Evolutionary conservation across 2,329 filamentous ascomycete genomes (phyloP).

Genomic region (Colletotrichum agaves): DNA sequence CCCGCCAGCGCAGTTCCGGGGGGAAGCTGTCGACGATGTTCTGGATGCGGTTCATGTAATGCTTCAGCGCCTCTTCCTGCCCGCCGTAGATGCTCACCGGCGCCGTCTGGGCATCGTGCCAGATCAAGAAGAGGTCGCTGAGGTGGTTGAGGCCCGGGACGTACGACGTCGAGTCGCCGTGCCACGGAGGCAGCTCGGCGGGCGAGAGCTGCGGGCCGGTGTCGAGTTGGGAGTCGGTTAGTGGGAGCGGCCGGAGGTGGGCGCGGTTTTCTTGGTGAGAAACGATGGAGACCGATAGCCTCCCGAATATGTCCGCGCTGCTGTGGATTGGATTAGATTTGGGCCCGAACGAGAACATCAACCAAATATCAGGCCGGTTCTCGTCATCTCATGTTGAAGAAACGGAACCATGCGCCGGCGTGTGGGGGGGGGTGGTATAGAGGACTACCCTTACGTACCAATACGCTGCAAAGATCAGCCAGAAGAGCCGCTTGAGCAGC

Average conservation of each 20-base stretch:
- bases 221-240: constrained; percentile 47
- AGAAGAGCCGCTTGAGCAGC: constrained; percentile 48
- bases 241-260: constrained; percentile 42
- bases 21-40: constrained; percentile 46
- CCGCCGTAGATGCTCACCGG: constrained; percentile 26
- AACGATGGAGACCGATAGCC: constrained; percentile 42
- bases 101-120: constrained; percentile 44
- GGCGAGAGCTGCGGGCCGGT: constrained; percentile 25
- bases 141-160: constrained; percentile 48
- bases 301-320: constrained; percentile 45
- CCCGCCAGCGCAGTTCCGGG: constrained; percentile 49
- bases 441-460: constrained; percentile 19
- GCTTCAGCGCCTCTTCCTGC: constrained; percentile 29
- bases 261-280: constrained; percentile 41
- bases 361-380: not conserved
- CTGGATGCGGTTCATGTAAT: constrained; percentile 41
- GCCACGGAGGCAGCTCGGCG: constrained; percentile 41
- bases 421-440: not conserved
- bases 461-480: constrained; percentile 45
- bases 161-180: constrained; percentile 47
- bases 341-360: not conserved
- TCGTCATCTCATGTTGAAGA: constrained; percentile 1
- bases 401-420: not conserved
- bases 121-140: constrained; percentile 47
- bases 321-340: constrained; percentile 35